Conservation (phyloP, 1,139 yeast species). For the Saccharomyces hybrid region DNA sequence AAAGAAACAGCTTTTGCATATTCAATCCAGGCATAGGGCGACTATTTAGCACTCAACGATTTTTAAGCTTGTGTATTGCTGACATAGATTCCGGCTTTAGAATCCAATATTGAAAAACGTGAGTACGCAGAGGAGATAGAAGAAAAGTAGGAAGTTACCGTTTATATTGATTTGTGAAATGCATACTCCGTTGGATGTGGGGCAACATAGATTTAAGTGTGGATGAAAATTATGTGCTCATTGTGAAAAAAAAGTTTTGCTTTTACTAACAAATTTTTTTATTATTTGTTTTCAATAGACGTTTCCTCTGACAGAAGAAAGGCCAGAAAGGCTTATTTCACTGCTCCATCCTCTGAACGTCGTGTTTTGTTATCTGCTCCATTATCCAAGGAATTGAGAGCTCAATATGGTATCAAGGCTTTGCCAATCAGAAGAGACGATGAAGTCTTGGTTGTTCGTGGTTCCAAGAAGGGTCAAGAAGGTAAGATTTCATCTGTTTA, state of each 20-base stretch:
- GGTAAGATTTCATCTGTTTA: slow-evolving; percentile 97
- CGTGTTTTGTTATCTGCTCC: slow-evolving; percentile 97
- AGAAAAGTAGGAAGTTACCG: not conserved
- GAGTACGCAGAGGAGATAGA: not conserved
- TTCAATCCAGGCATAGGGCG: not conserved
- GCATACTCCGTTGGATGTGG: not conserved
- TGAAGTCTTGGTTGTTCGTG: slow-evolving; percentile 93
- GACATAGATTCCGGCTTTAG: not conserved
- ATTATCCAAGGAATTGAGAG: slow-evolving; percentile 97
- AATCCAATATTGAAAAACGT: not conserved
- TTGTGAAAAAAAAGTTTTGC: not conserved
- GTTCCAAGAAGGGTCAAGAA: slow-evolving; percentile 99
- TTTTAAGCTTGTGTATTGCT: not conserved
- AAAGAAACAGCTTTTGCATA: too few species aligned
- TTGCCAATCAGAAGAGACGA: slow-evolving; percentile 98
- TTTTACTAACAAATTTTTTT: not conserved
- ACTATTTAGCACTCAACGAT: not conserved
- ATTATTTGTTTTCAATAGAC: not conserved
- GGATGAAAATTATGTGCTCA: not conserved
- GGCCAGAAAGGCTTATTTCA: slow-evolving; percentile 99
- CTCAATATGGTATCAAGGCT: slow-evolving; percentile 92
- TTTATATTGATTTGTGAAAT: not conserved
- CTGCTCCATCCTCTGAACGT: slow-evolving; percentile 94
- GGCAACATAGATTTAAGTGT: not conserved
- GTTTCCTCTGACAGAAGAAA: slow-evolving; percentile 99